Evolutionary conservation across 768 basidiomycete species (phyloP).

Genomic region (Xanthoconium stramineum): DNA sequence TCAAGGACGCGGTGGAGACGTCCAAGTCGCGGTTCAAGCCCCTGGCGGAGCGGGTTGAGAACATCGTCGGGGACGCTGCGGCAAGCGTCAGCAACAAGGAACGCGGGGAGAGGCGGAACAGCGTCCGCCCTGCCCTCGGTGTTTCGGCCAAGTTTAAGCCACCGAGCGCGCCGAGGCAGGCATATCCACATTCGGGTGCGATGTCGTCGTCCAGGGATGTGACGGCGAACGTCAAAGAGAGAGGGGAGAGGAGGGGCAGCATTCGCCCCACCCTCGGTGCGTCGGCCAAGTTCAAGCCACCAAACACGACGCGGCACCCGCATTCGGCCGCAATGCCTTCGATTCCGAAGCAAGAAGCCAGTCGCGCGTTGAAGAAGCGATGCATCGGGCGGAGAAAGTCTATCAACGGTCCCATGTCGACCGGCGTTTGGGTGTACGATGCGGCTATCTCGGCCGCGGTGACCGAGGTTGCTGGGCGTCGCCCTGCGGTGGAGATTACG

Average conservation of each 20-base stretch:
- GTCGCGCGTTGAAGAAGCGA: slow-evolving; percentile 50
- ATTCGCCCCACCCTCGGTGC: slow-evolving; percentile 27
- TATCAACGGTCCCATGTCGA: slow-evolving; percentile 32
- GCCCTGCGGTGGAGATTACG: slow-evolving; percentile 21
- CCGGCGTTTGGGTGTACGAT: slow-evolving; percentile 46
- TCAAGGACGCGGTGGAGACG: slow-evolving; percentile 48
- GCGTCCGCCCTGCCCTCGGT: neutral
- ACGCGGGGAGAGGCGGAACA: neutral
- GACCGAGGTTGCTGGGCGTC: slow-evolving; percentile 30
- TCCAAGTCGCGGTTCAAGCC: slow-evolving; percentile 58
- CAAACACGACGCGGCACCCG: neutral
- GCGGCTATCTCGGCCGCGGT: slow-evolving; percentile 41
- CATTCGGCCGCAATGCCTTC: neutral
- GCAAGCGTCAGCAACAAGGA: neutral
- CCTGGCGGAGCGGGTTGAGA: slow-evolving; percentile 38
- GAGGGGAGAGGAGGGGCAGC: slow-evolving; percentile 4
- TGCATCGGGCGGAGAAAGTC: slow-evolving; percentile 53
- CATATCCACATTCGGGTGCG: neutral
- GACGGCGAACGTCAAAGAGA: neutral
- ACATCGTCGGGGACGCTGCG: neutral
- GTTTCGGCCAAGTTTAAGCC: neutral
- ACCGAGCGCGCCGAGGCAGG: neutral
- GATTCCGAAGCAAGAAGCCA: slow-evolving; percentile 7
- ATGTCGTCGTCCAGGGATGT: neutral
- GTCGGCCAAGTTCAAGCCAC: slow-evolving; percentile 15